Conservation (phyloP, 108 stramenopile genomes). For the Mediolabrus comicus region DNA sequence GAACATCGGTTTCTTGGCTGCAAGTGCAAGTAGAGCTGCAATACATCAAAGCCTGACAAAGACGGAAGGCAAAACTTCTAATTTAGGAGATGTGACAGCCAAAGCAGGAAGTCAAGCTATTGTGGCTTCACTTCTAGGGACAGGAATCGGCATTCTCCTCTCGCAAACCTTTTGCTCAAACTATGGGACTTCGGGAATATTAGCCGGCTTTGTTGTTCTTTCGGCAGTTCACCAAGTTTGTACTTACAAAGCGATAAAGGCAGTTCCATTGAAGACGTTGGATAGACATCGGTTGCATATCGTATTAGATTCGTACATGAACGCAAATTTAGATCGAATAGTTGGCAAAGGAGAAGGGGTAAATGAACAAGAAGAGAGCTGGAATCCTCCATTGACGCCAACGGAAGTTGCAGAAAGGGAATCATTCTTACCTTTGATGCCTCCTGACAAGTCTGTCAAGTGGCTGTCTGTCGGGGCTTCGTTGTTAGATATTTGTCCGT, state of each 20-base stretch:
- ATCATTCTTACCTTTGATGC: constrained; percentile 59
- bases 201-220: constrained; percentile 51
- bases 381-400: constrained; percentile 35
- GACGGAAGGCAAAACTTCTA: constrained; percentile 34
- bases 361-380: neutral
- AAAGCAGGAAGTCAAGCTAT: constrained; percentile 94
- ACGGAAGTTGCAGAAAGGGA: constrained; percentile 59
- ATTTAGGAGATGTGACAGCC: constrained; percentile 97
- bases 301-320: constrained; percentile 52
- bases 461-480: constrained; percentile 68
- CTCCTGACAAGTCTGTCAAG: constrained; percentile 27
- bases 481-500: constrained; percentile 46
- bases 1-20: constrained; percentile 93
- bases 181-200: constrained; percentile 30
- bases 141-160: constrained; percentile 82
- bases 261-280: constrained; percentile 73
- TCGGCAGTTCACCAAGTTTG: constrained; percentile 73
- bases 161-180: constrained; percentile 60
- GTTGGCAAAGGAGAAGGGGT: neutral
- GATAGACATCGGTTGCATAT: constrained; percentile 78
- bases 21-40: constrained; percentile 91
- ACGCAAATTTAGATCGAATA: constrained; percentile 12
- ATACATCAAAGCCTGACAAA: constrained; percentile 83
- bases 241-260: constrained; percentile 74
- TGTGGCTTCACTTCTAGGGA: constrained; percentile 85